Conservation (phyloP, 75 land plant genomes). For the Cunninghamia lanceolata region DNA sequence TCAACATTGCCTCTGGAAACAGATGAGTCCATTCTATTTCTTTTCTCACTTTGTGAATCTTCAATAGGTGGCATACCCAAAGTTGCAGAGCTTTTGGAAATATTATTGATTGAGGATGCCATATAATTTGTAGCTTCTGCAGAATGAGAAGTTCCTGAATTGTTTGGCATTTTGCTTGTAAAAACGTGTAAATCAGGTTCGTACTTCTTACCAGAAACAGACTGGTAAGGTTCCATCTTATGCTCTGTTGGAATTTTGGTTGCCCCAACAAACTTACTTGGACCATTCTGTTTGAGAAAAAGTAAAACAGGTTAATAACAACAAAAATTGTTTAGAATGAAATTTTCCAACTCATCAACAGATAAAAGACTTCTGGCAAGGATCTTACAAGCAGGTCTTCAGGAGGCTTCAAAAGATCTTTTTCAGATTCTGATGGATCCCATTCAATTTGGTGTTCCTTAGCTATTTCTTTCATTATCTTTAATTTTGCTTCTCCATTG, state of each 20-base stretch:
- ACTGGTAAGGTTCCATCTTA: constrained; percentile 8
- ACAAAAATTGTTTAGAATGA: neutral
- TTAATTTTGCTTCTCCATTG: constrained; percentile 70
- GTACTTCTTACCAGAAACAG: constrained; percentile 11
- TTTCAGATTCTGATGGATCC: constrained; percentile 69
- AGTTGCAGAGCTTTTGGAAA: constrained; percentile 9
- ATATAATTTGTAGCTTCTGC: neutral
- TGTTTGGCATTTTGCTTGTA: constrained; percentile 11
- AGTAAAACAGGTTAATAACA: constrained; percentile 3
- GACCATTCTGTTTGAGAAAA: constrained; percentile 41
- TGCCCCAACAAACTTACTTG: constrained; percentile 27
- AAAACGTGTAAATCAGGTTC: neutral
- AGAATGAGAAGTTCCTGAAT: constrained; percentile 4
- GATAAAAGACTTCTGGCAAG: neutral
- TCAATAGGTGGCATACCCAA: constrained; percentile 17
- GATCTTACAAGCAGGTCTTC: constrained; percentile 76
- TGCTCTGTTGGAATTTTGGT: constrained; percentile 12
- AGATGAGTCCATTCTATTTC: neutral
- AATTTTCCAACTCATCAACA: neutral
- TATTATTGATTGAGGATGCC: constrained; percentile 6
- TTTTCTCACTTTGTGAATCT: neutral
- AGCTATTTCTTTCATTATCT: constrained; percentile 81
- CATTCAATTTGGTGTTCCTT: constrained; percentile 81
- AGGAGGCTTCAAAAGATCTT: constrained; percentile 48
- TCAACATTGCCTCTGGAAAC: constrained; percentile 8